Evolutionary conservation across 1,284 basidiomycete genomes (phyloP).

Genomic region (Coriolopsis trogii): DNA sequence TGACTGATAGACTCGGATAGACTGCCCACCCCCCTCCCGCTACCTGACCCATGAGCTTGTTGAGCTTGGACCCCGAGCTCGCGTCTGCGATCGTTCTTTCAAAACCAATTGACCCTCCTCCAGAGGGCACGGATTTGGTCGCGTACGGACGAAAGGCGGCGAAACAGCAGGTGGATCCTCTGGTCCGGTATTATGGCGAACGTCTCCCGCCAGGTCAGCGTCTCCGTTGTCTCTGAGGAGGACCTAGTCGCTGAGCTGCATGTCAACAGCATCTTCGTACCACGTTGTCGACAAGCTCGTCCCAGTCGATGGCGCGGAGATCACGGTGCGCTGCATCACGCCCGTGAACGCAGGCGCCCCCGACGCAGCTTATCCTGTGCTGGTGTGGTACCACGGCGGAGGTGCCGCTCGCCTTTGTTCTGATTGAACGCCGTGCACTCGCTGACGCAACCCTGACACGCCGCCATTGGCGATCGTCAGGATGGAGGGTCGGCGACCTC

Average conservation of each 20-base stretch:
- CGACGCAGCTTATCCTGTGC: constrained; percentile 3
- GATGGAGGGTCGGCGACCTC: constrained; percentile 16
- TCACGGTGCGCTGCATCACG: background rate
- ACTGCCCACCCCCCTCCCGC: too few species aligned
- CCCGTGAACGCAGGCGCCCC: background rate
- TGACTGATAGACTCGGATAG: too few species aligned
- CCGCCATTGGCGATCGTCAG: background rate
- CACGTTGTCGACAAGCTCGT: background rate
- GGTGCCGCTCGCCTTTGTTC: background rate
- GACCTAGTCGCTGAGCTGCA: background rate
- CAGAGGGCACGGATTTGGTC: too few species aligned
- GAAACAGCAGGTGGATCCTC: too few species aligned
- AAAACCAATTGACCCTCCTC: too few species aligned
- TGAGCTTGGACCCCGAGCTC: too few species aligned
- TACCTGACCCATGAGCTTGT: too few species aligned
- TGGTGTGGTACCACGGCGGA: constrained; percentile 13
- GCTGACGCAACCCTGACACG: background rate
- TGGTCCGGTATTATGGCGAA: too few species aligned
- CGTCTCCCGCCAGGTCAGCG: too few species aligned
- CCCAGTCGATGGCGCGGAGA: background rate
- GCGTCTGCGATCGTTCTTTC: too few species aligned
- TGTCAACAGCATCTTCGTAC: background rate
- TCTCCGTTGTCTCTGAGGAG: background rate
- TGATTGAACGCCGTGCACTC: background rate
- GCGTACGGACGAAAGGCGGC: too few species aligned